These are phyloP conservation scores for Alternaria gansuensis DNA, from an alignment of 2,329 filamentous ascomycete species.

Conservation along the genomic window DNA sequence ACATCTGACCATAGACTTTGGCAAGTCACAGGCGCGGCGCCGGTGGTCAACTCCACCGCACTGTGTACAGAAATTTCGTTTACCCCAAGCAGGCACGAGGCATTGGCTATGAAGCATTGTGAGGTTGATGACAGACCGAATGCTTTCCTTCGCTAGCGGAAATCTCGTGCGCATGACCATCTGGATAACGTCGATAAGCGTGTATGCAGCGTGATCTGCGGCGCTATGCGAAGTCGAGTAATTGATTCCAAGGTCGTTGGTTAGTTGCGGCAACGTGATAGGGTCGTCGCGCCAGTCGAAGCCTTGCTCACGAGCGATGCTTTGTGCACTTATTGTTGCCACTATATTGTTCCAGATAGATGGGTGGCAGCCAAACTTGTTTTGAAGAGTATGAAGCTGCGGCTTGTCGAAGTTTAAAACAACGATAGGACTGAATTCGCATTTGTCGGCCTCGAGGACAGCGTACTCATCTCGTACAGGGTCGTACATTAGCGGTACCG, in stretches of 20 bases:
- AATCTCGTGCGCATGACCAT: constrained; percentile 12
- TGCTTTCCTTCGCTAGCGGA: background rate
- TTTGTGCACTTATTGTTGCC: constrained; percentile 4
- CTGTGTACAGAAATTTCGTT: background rate
- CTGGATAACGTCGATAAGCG: constrained; percentile 6
- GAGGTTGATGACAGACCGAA: constrained; percentile 8
- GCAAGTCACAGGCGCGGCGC: background rate
- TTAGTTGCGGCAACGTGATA: background rate
- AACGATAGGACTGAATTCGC: constrained; percentile 2
- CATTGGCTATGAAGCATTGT: constrained; percentile 8
- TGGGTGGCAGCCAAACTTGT: background rate
- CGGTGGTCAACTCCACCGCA: constrained; percentile 1
- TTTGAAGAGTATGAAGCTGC: background rate
- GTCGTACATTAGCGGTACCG: background rate
- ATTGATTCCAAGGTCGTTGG: constrained; percentile 1
- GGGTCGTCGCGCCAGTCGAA: background rate
- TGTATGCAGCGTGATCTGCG: constrained; percentile 1
- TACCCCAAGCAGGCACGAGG: background rate
- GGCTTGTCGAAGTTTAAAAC: constrained; percentile 1
- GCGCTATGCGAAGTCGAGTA: background rate
- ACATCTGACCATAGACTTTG: background rate
- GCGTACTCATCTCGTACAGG: background rate
- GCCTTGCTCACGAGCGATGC: constrained; percentile 1
- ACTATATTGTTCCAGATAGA: background rate
- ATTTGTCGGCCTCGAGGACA: background rate